These are phyloP conservation scores for Quercus rubra DNA, from an alignment of 306 rosid species.

Conservation along the genomic window DNA sequence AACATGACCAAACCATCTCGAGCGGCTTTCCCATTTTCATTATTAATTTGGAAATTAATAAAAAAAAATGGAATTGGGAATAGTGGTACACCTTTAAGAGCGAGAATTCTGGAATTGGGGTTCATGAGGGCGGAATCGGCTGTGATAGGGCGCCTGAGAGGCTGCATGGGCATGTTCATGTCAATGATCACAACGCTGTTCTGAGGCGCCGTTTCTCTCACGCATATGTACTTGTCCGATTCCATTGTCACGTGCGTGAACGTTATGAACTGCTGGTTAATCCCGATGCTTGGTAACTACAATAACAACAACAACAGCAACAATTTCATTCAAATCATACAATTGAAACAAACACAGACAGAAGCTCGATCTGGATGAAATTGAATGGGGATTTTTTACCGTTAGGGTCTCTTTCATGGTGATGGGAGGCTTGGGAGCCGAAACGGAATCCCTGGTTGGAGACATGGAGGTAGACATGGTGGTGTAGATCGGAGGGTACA, in stretches of 20 bases:
- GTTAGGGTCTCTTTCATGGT: conserved; percentile 66
- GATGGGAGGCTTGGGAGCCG: conserved; percentile 66
- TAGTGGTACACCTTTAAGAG: conserved; percentile 54
- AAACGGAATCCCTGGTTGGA: conserved; percentile 25
- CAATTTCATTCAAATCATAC: neutral
- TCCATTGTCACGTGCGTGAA: conserved; percentile 85
- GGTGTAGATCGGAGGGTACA: neutral
- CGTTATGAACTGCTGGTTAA: conserved; percentile 69
- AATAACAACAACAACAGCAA: neutral
- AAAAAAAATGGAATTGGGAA: neutral
- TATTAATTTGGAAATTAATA: neutral
- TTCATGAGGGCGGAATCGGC: conserved; percentile 87
- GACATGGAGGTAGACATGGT: conserved; percentile 17
- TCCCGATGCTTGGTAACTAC: conserved; percentile 69
- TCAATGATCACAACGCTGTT: conserved; percentile 72
- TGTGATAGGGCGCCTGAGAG: conserved; percentile 73
- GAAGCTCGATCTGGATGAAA: neutral
- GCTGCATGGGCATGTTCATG: conserved; percentile 81
- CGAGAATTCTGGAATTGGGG: conserved; percentile 68
- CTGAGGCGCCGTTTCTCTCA: conserved; percentile 75
- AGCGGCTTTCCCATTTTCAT: too few species aligned
- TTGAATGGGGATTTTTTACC: conserved; percentile 24
- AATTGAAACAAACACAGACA: neutral
- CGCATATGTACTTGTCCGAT: conserved; percentile 76
- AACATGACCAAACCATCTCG: too few species aligned